Evolutionary conservation across 148 eudicot species (phyloP).

Genomic region (Silene latifolia): DNA sequence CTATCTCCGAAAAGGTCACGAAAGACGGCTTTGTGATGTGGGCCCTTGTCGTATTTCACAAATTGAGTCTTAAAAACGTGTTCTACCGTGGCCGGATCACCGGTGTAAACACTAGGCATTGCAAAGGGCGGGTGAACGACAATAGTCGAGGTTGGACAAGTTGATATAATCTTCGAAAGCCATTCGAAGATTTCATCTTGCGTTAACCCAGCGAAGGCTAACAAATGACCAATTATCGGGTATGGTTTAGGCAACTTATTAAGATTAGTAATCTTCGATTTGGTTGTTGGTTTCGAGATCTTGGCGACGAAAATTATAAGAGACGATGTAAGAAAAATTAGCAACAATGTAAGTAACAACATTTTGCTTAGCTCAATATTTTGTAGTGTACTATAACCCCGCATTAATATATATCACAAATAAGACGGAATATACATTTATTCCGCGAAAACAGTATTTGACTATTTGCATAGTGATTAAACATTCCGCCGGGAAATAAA

Average conservation of each 20-base stretch:
- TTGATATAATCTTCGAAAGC: neutral
- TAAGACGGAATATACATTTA: too few relatives aligned
- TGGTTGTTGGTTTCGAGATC: too few relatives aligned
- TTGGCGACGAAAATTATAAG: too few relatives aligned
- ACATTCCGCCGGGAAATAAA: too few relatives aligned
- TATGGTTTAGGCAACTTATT: neutral
- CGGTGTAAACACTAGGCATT: neutral
- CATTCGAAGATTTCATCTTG: neutral
- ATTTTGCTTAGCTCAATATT: too few relatives aligned
- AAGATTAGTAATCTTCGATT: too few relatives aligned
- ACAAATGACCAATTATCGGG: neutral
- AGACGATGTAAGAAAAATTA: too few relatives aligned
- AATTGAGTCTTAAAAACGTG: neutral
- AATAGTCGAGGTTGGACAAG: neutral
- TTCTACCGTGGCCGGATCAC: neutral
- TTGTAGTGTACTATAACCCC: too few relatives aligned
- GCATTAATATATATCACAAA: too few relatives aligned
- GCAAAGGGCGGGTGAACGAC: neutral
- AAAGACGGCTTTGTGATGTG: neutral
- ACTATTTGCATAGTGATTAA: too few relatives aligned
- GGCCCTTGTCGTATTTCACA: neutral
- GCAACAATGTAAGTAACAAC: too few relatives aligned
- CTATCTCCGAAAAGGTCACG: conserved; percentile 41
- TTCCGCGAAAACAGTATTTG: too few relatives aligned
- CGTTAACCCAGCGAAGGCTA: neutral